These are phyloP conservation scores for Seminavis robusta DNA, from an alignment of 108 stramenopile genomes.

Conservation along the genomic window DNA sequence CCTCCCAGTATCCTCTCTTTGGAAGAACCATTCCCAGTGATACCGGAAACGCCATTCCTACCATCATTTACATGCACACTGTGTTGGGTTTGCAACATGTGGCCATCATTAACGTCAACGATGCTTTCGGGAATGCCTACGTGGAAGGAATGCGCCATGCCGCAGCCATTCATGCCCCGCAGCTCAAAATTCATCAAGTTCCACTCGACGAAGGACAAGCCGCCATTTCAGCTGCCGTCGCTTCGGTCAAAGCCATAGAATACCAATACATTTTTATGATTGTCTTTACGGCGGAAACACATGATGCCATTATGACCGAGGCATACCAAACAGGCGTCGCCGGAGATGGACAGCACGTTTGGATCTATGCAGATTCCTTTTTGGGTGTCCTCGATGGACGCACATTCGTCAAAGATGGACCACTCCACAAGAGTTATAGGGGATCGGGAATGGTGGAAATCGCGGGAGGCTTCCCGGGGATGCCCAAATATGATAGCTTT, in stretches of 20 bases:
- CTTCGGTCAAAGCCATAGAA: neutral
- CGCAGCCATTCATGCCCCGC: constrained; percentile 23
- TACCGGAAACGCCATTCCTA: constrained; percentile 25
- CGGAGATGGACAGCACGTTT: constrained; percentile 39
- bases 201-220: neutral
- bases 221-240: neutral
- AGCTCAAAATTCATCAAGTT: constrained; percentile 20
- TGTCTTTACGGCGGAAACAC: constrained; percentile 1
- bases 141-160: constrained; percentile 31
- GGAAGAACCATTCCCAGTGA: constrained; percentile 45
- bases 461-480: constrained; percentile 3
- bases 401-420: constrained; percentile 23
- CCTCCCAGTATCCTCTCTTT: constrained; percentile 27
- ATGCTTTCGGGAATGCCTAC: constrained; percentile 54
- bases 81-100: constrained; percentile 22
- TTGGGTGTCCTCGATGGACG: constrained; percentile 7
- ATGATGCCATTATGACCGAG: constrained; percentile 31
- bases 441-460: constrained; percentile 24
- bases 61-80: constrained; percentile 15
- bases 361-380: constrained; percentile 44
- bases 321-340: constrained; percentile 37
- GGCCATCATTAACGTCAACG: constrained; percentile 47
- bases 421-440: constrained; percentile 26
- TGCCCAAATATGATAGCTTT: constrained; percentile 10
- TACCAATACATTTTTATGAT: constrained; percentile 19